Conservation (phyloP, 2,329 filamentous ascomycete genomes). For the Fusarium citri region DNA sequence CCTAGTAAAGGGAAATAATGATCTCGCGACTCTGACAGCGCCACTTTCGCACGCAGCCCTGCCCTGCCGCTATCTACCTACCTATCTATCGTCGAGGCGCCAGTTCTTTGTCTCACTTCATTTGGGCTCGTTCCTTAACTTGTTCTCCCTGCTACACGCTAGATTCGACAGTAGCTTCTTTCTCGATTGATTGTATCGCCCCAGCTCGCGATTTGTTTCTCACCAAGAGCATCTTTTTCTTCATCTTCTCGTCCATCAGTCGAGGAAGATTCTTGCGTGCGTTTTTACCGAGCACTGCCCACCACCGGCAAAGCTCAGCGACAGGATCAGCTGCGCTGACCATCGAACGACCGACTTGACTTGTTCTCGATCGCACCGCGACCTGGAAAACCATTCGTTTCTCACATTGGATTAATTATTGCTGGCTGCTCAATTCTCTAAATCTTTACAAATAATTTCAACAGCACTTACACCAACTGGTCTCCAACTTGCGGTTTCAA, state of each 20-base stretch:
- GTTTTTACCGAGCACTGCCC: conserved; percentile 30
- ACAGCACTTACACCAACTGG: conserved; percentile 38
- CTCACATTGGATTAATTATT: conserved; percentile 15
- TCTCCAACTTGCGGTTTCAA: conserved; percentile 34
- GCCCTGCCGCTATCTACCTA: conserved; percentile 43
- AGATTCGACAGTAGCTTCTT: conserved; percentile 42
- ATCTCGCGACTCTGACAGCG: conserved; percentile 46
- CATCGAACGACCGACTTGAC: conserved; percentile 41
- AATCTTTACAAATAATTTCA: conserved; percentile 39
- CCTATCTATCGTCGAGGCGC: conserved; percentile 46
- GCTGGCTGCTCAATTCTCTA: conserved; percentile 23
- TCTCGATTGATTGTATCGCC: conserved; percentile 35
- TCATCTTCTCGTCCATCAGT: conserved; percentile 17
- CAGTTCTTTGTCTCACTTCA: conserved; percentile 50
- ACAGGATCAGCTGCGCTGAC: conserved; percentile 49
- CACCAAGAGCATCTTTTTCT: conserved; percentile 7
- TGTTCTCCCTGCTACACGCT: conserved; percentile 44
- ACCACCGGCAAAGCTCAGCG: conserved; percentile 32
- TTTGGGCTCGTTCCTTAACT: conserved; percentile 44
- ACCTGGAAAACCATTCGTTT: conserved; percentile 43
- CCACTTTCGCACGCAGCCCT: conserved; percentile 34
- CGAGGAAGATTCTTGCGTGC: conserved; percentile 19
- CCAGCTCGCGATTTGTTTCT: conserved; percentile 19
- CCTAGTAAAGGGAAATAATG: conserved; percentile 43
- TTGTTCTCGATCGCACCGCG: conserved; percentile 35